Evolutionary conservation across 1,284 basidiomycete species (phyloP), one percentile per base, ranked within the genome.

Genomic region (Tremellales sp.): DNA sequence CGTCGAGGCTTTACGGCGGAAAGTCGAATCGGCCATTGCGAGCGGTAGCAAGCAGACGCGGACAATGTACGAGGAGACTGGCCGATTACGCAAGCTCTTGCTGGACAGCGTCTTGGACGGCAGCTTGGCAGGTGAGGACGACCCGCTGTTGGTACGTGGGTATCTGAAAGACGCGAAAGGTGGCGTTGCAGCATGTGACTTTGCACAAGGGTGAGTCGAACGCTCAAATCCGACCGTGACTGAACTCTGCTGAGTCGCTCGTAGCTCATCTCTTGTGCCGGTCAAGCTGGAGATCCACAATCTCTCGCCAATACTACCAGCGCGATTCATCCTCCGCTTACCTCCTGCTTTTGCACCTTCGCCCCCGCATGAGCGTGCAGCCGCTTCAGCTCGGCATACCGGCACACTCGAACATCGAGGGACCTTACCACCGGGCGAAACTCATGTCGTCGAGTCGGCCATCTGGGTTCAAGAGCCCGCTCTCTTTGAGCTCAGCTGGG

Each of bases 41-140:
- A 78, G 78, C n/a, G 87, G 87, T 65, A 78, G 78, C 19, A 74
- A 85, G 47, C 52, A 51, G 19, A 58, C 81, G 63, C 81, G 84
- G 52, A 89, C 83, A 52, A 87, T 94, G 81, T 96, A 90, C 67
- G 87, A 87, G 17, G 89, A 94, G 76, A 92, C 89, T 4, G 82
- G 81, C 49, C 78, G 84, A 44, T 82, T 90, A 68, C 82, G 83
- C 61, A 72, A 73, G 54, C 81, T 82, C 40, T 75, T 93, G 25
- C 66, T 90, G 41, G 77, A 81, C 26, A 80, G 82, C 4, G 80
- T 94, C 24, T 75, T 81, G 41, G 72, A 76, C 3, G 85, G 84
- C 54, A 83, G 85, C 63, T 87, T 88, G 82, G 90, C 89, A 54
- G 63, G 67, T 26, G 86, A 89, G 48, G 74, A 84, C 78, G 81